Base-by-base conservation (phyloP, 768 basidiomycete species). In the Lenzites betulinus region DNA sequence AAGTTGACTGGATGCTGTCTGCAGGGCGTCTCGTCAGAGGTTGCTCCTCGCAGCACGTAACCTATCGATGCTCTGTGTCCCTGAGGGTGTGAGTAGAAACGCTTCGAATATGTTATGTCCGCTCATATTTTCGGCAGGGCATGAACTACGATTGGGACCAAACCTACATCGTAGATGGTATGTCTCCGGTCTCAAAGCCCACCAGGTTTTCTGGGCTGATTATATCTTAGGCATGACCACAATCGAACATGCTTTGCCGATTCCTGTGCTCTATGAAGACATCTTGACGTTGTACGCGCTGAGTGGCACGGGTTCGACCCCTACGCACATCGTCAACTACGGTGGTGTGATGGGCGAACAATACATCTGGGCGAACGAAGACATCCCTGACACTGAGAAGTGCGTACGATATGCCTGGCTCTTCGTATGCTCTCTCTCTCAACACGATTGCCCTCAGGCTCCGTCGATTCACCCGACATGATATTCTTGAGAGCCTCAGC, bases 91-190 rank as follows among this genome's bases (percentile, higher is more conserved):
- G 43, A 65, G 79, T 75, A 73, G 9, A 3, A 49, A 13, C 16
- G 39, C 36, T 38, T 22, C 13, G 16, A 18, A 13, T 18, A n/a
- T 36, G 13, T 18, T 18, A 1, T 59, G 23, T 18, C 6, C 9
- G 42, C 44, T 26, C 9, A 38, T 13, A 51, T 44, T n/a, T n/a
- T 8, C 13, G 20, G 16, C 49, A 79, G 77, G 89, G 89, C 9
- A 89, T 89, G 88, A 89, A 88, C 67, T 84, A 78, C 28, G 89
- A 91, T 66, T 91, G 89, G 89, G 88, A 90, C 65, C 71, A 84
- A 64, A 89, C 89, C 0, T 91, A 90, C 64, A 89, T 90, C 56
- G 74, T 89, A n/a, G 89, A 91, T 66, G 89, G 89, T 85, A 59
- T 59, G 75, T 15, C 8, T 13, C 8, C 15, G 3, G 1, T 7